These are phyloP conservation scores for Herpomyces periplanetae DNA, from an alignment of 2,329 filamentous ascomycete species.

Conservation along the genomic window DNA sequence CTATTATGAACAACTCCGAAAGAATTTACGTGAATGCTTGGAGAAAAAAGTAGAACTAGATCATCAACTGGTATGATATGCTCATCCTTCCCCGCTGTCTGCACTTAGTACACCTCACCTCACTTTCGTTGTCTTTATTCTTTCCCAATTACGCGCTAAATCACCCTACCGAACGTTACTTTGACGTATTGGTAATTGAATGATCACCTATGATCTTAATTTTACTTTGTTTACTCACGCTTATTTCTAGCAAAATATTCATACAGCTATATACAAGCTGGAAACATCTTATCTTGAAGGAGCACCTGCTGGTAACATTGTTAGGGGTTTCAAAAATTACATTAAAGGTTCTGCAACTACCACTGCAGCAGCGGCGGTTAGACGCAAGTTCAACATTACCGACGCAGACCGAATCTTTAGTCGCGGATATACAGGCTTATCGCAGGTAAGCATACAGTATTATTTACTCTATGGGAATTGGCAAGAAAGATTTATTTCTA, in stretches of 20 bases:
- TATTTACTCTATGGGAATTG: too few species aligned
- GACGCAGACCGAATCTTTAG: slow-evolving; percentile 34
- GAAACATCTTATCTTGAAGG: slow-evolving; percentile 70
- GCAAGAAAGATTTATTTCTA: too few species aligned
- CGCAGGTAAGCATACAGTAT: slow-evolving; percentile 8
- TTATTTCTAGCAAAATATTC: slow-evolving; percentile 14
- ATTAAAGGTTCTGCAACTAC: slow-evolving; percentile 45
- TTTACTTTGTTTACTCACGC: too few species aligned
- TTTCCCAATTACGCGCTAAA: slow-evolving; percentile 1
- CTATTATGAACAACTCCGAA: slow-evolving; percentile 31
- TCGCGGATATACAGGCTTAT: slow-evolving; percentile 8
- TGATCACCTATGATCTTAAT: too few species aligned
- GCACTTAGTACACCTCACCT: slow-evolving; percentile 1
- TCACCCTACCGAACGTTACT: slow-evolving; percentile 2
- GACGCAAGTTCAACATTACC: slow-evolving; percentile 18
- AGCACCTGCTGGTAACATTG: slow-evolving; percentile 53
- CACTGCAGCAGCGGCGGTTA: slow-evolving; percentile 15
- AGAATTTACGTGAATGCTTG: slow-evolving; percentile 23
- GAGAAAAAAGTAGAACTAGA: slow-evolving; percentile 18
- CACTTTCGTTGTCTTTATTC: slow-evolving; percentile 1
- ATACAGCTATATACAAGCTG: slow-evolving; percentile 46
- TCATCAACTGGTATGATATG: slow-evolving; percentile 9
- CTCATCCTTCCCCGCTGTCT: slow-evolving; percentile 2
- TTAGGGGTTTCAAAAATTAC: slow-evolving; percentile 89
- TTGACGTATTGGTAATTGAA: not conserved